Evolutionary conservation across 2,329 filamentous ascomycete genomes (phyloP).

Genomic region (Trichoderma guizhouense): DNA sequence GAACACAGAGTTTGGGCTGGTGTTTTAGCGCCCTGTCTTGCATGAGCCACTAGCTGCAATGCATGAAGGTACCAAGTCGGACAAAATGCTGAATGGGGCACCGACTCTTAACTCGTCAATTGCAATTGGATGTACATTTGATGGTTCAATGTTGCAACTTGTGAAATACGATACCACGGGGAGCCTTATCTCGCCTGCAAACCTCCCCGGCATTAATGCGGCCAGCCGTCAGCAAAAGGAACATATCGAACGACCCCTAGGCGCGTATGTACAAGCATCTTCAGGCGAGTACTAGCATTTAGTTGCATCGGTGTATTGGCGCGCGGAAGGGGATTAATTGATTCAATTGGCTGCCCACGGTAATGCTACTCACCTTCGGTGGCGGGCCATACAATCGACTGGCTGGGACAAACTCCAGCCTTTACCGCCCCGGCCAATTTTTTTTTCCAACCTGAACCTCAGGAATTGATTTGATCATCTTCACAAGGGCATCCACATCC

Average conservation of each 20-base stretch:
- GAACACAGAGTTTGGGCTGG: not conserved
- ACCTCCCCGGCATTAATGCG: not conserved
- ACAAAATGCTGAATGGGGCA: not conserved
- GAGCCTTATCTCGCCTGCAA: constrained; percentile 1
- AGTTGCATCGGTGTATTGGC: not conserved
- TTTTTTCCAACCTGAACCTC: not conserved
- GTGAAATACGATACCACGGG: not conserved
- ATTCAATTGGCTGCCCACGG: not conserved
- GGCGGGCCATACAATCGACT: not conserved
- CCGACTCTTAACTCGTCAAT: not conserved
- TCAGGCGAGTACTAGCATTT: not conserved
- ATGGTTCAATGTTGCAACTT: not conserved
- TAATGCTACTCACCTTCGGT: not conserved
- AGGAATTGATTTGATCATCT: not conserved
- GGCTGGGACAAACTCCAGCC: not conserved
- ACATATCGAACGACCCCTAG: too few relatives aligned
- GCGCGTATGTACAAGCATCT: not conserved
- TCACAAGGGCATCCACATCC: not conserved
- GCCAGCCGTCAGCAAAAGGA: not conserved
- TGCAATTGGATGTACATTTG: not conserved
- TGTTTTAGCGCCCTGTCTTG: constrained; percentile 9
- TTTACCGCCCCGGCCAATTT: not conserved
- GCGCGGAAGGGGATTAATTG: not conserved
- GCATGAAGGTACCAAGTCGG: not conserved
- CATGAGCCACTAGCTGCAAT: not conserved